Conservation (phyloP, 768 basidiomycete genomes). For the Infundibulicybe gibba region DNA sequence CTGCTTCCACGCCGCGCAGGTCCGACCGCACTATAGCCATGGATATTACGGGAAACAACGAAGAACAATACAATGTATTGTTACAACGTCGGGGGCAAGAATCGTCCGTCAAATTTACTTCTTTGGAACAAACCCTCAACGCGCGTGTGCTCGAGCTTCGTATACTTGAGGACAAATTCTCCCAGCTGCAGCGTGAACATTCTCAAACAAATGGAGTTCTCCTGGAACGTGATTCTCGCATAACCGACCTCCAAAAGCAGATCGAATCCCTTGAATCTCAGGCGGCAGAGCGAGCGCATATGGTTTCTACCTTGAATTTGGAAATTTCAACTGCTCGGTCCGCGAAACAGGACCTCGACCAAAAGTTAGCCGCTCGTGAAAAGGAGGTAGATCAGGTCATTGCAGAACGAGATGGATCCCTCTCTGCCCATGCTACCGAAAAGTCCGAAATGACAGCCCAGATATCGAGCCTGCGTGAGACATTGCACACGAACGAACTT, state of each 20-base stretch:
- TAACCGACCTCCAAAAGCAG: constrained; percentile 16
- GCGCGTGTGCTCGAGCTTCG: constrained; percentile 10
- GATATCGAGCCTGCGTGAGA: background rate
- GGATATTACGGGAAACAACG: too few species aligned
- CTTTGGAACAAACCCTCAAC: constrained; percentile 14
- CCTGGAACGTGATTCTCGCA: constrained; percentile 18
- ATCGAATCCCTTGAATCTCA: constrained; percentile 12
- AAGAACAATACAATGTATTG: too few species aligned
- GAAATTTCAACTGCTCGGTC: constrained; percentile 10
- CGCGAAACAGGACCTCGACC: constrained; percentile 12
- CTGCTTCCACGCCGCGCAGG: too few species aligned
- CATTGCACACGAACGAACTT: background rate
- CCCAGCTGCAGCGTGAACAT: constrained; percentile 13
- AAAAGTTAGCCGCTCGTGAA: constrained; percentile 7
- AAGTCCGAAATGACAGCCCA: constrained; percentile 4
- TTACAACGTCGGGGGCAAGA: background rate
- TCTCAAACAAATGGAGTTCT: constrained; percentile 13
- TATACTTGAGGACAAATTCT: constrained; percentile 14
- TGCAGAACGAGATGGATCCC: constrained; percentile 9
- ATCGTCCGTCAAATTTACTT: constrained; percentile 3
- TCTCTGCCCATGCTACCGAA: constrained; percentile 8
- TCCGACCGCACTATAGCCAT: too few species aligned
- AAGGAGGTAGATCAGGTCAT: constrained; percentile 9
- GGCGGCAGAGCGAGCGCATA: constrained; percentile 5
- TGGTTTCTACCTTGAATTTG: background rate